Evolutionary conservation across 164 flowering plant species (phyloP), one percentile per base, ranked within the genome.

Genomic region (Aristolochia californica): DNA sequence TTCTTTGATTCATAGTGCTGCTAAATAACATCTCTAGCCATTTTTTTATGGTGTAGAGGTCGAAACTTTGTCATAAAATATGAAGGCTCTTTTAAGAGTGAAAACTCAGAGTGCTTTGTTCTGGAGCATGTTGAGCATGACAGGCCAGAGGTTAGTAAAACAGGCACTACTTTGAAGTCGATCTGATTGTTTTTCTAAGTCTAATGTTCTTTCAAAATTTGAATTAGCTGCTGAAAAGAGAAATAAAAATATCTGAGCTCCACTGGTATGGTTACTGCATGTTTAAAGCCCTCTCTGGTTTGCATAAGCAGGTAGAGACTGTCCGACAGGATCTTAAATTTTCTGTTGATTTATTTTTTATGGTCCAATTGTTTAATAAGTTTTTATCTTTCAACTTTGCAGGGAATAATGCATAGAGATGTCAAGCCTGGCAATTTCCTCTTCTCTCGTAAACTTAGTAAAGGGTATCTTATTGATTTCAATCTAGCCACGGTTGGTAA

Each of bases 391-490:
- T 22, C 17, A 40, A 30, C 26, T 50, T 23, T 69, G 66, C 80
- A 94, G 99, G 96, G 93, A 43, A 56, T 83, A 59, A 83, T 81
- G 56, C 99, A 94, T 65, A 90, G 99, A 68, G 99, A 94, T 74
- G 83, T 94, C 27, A 94, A 94, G 70, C 99, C 99, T 60, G 97
- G 99, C 22, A 94, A 94, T 62, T 94, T 94, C 58, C 89, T 94
- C 21, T 94, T 84, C 69, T 87, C 90, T 58, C 72, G 86, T 2
- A 84, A 69, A 62, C 65, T 69, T 43, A 73, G 57, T 40, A 90
- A 83, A 73, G 99, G 99, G 34, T 88, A 83, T 69, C 87, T 94
- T 43, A 94, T 94, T 40, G 99, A 94, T 72, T 94, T 94, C 74
- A 94, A 94, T 67, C 83, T 94, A 60, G 99, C 97, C 45, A 64